Conservation (phyloP, 352 stramenopile genomes). For the Phytophthora pluvialis region DNA sequence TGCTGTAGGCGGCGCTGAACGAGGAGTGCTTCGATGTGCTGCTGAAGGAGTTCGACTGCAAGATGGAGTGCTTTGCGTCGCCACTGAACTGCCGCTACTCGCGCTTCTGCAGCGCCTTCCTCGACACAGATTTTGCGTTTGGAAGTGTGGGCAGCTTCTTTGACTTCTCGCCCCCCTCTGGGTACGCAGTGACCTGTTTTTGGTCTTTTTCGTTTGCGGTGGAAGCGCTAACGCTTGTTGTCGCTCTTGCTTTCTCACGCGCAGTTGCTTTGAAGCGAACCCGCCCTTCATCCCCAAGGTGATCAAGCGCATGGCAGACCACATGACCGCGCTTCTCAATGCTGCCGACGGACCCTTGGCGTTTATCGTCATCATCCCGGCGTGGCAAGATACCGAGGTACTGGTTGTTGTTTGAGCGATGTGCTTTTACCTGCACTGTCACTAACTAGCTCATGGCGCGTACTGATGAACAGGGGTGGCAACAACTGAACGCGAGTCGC, state of each 20-base stretch:
- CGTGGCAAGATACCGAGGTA: slow-evolving; percentile 87
- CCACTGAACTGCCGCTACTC: slow-evolving; percentile 94
- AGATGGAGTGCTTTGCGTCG: slow-evolving; percentile 95
- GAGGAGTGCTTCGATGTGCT: slow-evolving; percentile 93
- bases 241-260: neutral
- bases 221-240: neutral
- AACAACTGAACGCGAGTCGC: slow-evolving; percentile 70
- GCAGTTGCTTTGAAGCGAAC: slow-evolving; percentile 93
- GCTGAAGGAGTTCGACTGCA: slow-evolving; percentile 90
- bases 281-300: slow-evolving; percentile 94
- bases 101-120: slow-evolving; percentile 91
- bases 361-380: slow-evolving; percentile 94
- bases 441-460: neutral
- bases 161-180: slow-evolving; percentile 84
- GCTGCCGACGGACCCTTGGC: slow-evolving; percentile 67
- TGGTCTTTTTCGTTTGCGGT: neutral
- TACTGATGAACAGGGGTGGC: slow-evolving; percentile 62
- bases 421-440: neutral
- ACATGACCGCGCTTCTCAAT: slow-evolving; percentile 86
- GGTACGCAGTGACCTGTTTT: slow-evolving; percentile 37
- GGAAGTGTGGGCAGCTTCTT: slow-evolving; percentile 95
- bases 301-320: slow-evolving; percentile 90
- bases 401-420: neutral
- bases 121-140: slow-evolving; percentile 90
- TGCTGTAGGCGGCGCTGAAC: slow-evolving; percentile 76